Evolutionary conservation across 2,329 filamentous ascomycete genomes (phyloP), one percentile per base, ranked within the genome.

Genomic region (Diaporthe longicolla): DNA sequence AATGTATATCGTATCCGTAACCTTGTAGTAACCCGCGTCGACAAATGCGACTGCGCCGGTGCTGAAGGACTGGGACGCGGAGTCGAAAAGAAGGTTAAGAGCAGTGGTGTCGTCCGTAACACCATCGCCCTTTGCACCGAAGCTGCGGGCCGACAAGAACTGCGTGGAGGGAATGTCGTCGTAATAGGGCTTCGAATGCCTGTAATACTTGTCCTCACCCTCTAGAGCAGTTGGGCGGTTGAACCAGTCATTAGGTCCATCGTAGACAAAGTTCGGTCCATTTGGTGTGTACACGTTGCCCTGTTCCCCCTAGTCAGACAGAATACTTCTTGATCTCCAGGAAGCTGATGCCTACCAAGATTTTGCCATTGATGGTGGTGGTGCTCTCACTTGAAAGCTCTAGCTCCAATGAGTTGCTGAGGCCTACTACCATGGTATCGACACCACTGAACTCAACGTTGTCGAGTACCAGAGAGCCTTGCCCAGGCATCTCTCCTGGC

Each of bases 121-220:
- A 40, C 93, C 93, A 76, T 96, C 93, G 78, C 93, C 93, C 80
- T 88, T 89, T 58, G 92, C 93, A 70, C 92, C 91, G 50, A 86
- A 85, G 24, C 85, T 85, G 78, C 91, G 92, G 79, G 92, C 88
- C 76, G 89, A 91, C 77, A 92, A 80, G 78, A 94, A 92, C 9
- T 86, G 84, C 6, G 83, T 85, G 10, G 86, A 84, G 35, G 88
- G 80, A 17, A 88, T 79, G 50, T 84, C 82, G 75, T 90, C 87
- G 78, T 94, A 94, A 76, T 93, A 89, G 13, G 92, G 92, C 85
- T 93, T 93, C 76, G 90, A 89, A 37, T 78, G 76, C 70, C 77
- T 78, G 66, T 79, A 80, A 72, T 94, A 90, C 32, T 86, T 83
- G 21, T 81, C 80, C 8, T 17, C 17, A 48, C 87, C 85, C 13